A percentile compares a stretch with the other conserved stretches of the same genome.
Evolutionary conservation across 73 alveolate species (phyloP).

Genomic region (Breviolum minutum): DNA sequence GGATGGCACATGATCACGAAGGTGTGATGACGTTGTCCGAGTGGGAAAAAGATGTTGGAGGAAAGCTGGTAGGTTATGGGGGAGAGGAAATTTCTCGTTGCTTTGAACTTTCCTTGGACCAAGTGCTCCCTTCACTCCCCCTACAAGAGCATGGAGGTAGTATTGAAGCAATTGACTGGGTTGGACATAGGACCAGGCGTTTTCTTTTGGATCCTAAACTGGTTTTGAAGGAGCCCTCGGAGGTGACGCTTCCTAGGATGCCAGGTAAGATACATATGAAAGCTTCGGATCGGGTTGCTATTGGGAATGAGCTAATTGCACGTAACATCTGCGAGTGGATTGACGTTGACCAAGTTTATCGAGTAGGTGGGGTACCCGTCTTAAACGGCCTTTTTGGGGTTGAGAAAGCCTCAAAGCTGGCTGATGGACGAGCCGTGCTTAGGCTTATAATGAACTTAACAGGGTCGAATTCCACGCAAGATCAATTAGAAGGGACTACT

Average conservation of each 20-base stretch:
- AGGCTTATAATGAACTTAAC: neutral
- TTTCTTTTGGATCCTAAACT: neutral
- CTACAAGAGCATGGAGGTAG: neutral
- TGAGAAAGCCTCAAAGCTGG: neutral
- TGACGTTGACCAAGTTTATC: neutral
- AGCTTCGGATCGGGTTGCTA: neutral
- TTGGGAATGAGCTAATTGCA: neutral
- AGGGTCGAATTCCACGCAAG: neutral
- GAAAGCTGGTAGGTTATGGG: neutral
- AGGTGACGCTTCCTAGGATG: neutral
- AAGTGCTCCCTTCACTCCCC: neutral
- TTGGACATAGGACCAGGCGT: neutral
- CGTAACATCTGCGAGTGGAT: neutral
- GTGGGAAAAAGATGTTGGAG: neutral
- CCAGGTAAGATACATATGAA: neutral
- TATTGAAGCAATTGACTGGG: neutral
- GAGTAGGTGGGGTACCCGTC: neutral
- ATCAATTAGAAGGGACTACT: neutral
- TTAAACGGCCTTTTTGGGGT: conserved; percentile 14
- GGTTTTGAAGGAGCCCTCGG: neutral
- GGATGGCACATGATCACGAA: neutral
- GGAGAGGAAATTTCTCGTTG: conserved; percentile 8
- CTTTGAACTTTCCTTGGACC: neutral
- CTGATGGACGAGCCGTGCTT: neutral
- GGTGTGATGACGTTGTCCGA: neutral